Percentiles rank a stretch among this genome's conserved stretches.
Evolutionary conservation across 495 filamentous ascomycete genomes (phyloP).

Genomic region (Echria macrotheca): DNA sequence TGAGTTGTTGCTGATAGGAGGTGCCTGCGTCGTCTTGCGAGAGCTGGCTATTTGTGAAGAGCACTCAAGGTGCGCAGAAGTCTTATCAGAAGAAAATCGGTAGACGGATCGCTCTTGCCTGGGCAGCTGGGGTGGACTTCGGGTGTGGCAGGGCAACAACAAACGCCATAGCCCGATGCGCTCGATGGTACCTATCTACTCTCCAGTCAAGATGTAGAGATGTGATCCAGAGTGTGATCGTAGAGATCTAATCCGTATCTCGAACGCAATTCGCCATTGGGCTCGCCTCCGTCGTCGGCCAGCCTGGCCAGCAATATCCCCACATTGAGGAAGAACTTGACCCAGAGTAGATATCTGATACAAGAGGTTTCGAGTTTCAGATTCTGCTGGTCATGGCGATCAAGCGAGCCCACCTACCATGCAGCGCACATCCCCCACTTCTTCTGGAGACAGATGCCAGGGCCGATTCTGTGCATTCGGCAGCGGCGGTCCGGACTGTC

Average conservation of each 20-base stretch:
- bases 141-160: too few species aligned
- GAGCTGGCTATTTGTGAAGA: too few species aligned
- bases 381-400: conserved; percentile 14
- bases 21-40: not conserved
- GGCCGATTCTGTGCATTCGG: conserved; percentile 1
- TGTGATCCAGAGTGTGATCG: too few species aligned
- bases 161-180: too few species aligned
- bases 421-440: conserved; percentile 11
- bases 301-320: not conserved
- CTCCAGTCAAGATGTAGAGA: too few species aligned
- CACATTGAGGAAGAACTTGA: conserved; percentile 1
- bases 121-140: too few species aligned
- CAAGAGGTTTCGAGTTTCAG: conserved; percentile 11
- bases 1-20: conserved; percentile 2
- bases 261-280: not conserved
- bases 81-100: too few species aligned
- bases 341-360: conserved; percentile 7
- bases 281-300: too few species aligned
- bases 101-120: too few species aligned
- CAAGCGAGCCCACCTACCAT: conserved; percentile 10
- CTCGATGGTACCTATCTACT: too few species aligned
- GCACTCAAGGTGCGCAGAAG: too few species aligned
- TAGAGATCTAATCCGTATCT: too few species aligned
- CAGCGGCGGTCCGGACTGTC: conserved; percentile 8
- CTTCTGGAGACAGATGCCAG: not conserved